These are phyloP conservation scores for Aspergillus glaucus DNA, from an alignment of 2,329 filamentous ascomycete species.

Conservation along the genomic window DNA sequence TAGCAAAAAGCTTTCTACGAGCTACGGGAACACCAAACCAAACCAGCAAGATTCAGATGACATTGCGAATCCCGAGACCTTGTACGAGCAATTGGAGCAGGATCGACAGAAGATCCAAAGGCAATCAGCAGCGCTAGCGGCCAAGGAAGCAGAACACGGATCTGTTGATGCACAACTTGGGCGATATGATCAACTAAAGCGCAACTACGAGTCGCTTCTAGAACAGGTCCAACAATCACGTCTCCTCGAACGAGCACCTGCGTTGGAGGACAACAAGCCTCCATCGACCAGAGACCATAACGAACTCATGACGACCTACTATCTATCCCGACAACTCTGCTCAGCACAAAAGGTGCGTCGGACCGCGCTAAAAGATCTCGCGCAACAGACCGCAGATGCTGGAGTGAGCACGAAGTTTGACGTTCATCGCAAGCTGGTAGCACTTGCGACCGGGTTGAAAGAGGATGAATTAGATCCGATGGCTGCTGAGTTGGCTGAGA, in stretches of 20 bases:
- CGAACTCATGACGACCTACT: conserved; percentile 26
- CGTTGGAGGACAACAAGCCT: conserved; percentile 8
- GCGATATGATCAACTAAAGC: conserved; percentile 33
- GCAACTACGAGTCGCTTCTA: conserved; percentile 36
- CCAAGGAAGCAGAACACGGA: conserved; percentile 32
- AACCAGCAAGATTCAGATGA: conserved; percentile 48
- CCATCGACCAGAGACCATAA: conserved; percentile 17
- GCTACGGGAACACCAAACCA: conserved; percentile 56
- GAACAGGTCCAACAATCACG: conserved; percentile 38
- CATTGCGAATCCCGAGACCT: conserved; percentile 35
- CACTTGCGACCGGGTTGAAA: conserved; percentile 41
- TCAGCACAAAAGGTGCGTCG: conserved; percentile 29
- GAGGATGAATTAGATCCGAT: conserved; percentile 44
- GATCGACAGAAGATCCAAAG: conserved; percentile 40
- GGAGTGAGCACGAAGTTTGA: conserved; percentile 42
- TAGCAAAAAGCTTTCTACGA: conserved; percentile 59
- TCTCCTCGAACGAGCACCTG: conserved; percentile 26
- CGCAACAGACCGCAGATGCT: conserved; percentile 40
- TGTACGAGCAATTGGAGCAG: conserved; percentile 37
- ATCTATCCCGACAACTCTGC: conserved; percentile 26
- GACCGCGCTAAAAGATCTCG: conserved; percentile 33
- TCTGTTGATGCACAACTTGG: conserved; percentile 30
- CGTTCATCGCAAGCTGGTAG: conserved; percentile 42
- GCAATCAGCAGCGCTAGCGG: conserved; percentile 30
- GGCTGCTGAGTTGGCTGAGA: conserved; percentile 41